A percentile compares a stretch with the other conserved stretches of the same genome.
Conservation (phyloP, 371 early-diverging fungal species). For the Mortierella sp. region DNA sequence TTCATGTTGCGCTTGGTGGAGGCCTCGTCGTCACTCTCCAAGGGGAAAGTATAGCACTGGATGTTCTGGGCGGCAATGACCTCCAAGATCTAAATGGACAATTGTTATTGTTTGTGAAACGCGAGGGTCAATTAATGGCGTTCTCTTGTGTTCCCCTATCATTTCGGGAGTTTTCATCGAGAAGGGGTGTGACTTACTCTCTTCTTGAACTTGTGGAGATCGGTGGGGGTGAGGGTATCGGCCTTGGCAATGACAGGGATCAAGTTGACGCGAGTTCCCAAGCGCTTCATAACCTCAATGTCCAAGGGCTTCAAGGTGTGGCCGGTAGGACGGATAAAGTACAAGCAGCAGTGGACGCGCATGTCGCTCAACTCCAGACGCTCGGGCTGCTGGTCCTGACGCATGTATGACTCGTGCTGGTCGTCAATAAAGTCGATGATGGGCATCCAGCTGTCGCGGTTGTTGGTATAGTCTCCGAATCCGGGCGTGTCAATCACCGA, state of each 20-base stretch:
- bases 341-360: conserved; percentile 91
- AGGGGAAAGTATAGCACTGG: conserved; percentile 83
- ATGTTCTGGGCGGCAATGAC: conserved; percentile 85
- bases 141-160: not conserved
- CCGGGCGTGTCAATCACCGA: conserved; percentile 94
- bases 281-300: conserved; percentile 90
- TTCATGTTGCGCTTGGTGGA: conserved; percentile 84
- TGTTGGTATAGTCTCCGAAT: conserved; percentile 94
- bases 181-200: conserved; percentile 61
- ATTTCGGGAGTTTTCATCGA: not conserved
- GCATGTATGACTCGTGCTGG: conserved; percentile 94
- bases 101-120: not conserved
- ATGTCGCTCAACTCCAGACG: conserved; percentile 89
- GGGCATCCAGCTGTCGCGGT: conserved; percentile 94
- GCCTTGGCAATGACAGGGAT: conserved; percentile 97
- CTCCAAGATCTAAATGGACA: conserved; percentile 74
- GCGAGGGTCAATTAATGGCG: not conserved
- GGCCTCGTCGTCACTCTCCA: conserved; percentile 93
- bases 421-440: conserved; percentile 97
- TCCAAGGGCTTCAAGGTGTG: conserved; percentile 88
- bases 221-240: conserved; percentile 90
- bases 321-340: conserved; percentile 90
- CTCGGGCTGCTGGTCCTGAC: conserved; percentile 84
- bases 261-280: conserved; percentile 88
- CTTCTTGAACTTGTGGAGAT: conserved; percentile 87